Evolutionary conservation across 306 rosid species (phyloP).

Genomic region (Glycyrrhiza uralensis): DNA sequence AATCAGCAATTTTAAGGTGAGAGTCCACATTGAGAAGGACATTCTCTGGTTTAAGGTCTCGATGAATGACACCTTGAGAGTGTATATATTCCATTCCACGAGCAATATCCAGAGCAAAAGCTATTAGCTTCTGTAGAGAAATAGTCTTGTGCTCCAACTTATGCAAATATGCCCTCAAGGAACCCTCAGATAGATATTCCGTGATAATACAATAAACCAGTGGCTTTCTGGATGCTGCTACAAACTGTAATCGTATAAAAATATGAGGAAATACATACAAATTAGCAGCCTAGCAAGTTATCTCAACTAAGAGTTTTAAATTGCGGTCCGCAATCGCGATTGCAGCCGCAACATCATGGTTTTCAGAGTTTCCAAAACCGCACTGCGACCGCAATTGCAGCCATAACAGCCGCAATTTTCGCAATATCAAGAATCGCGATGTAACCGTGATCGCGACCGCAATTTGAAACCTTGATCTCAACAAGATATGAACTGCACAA

Average conservation of each 20-base stretch:
- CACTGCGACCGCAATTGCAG: too few relatives aligned
- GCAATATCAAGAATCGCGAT: too few relatives aligned
- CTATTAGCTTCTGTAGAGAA: constrained; percentile 48
- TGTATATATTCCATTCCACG: constrained; percentile 93
- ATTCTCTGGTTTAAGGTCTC: constrained; percentile 96
- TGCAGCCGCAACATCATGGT: too few relatives aligned
- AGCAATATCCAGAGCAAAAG: constrained; percentile 77
- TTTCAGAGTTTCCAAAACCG: too few relatives aligned
- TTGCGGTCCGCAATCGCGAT: too few relatives aligned
- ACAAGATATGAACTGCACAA: constrained; percentile 41
- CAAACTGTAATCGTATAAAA: constrained; percentile 56
- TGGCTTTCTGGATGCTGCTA: constrained; percentile 82
- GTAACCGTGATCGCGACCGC: too few relatives aligned
- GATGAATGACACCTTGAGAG: constrained; percentile 78
- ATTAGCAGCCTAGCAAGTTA: not conserved
- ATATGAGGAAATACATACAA: constrained; percentile 8
- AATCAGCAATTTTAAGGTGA: constrained; percentile 86
- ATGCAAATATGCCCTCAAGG: constrained; percentile 80
- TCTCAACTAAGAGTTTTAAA: too few relatives aligned
- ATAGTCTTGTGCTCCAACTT: constrained; percentile 62
- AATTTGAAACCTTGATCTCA: too few relatives aligned
- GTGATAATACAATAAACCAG: constrained; percentile 82
- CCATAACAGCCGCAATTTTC: too few relatives aligned
- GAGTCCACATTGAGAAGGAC: constrained; percentile 57
- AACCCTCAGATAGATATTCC: constrained; percentile 79